phyloP scores from a whole-genome alignment of 202 grass and related monocot species.

The Tripidium arundinaceum region DNA sequence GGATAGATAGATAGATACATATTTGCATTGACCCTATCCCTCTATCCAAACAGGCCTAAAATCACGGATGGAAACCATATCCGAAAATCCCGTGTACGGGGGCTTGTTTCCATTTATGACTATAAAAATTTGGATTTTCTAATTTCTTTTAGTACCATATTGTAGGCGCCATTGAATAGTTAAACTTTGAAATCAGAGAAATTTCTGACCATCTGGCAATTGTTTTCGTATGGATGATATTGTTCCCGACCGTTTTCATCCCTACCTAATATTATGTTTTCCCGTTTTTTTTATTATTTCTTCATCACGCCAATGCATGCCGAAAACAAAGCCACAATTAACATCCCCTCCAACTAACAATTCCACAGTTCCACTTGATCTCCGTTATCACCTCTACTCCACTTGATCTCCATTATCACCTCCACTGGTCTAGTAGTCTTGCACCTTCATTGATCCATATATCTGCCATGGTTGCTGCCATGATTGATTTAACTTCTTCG shows the following conservation, averaged over 20 bases:
- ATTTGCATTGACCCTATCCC: background rate
- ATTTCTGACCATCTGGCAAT: background rate
- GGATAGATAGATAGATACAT: no score
- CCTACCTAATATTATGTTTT: background rate
- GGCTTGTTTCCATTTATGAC: background rate
- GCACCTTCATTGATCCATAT: background rate
- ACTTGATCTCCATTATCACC: background rate
- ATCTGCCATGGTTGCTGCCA: background rate
- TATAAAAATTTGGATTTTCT: background rate
- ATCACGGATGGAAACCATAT: background rate
- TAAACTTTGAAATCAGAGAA: background rate
- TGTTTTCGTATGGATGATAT: background rate
- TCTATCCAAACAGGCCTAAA: background rate
- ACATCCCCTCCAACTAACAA: background rate
- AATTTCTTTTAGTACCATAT: background rate
- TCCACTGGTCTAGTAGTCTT: background rate
- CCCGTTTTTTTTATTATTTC: no score
- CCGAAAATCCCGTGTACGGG: background rate
- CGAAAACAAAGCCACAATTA: background rate
- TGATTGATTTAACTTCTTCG: background rate
- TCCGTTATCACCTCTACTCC: background rate
- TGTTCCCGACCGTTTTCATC: background rate
- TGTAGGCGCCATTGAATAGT: background rate
- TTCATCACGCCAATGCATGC: background rate
- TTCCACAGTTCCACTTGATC: background rate